Percentiles rank a stretch among this genome's conserved stretches.
phyloP scores from a whole-genome alignment of 192 early-diverging fungal genomes.

The Umbelopsis ramanniana region DNA sequence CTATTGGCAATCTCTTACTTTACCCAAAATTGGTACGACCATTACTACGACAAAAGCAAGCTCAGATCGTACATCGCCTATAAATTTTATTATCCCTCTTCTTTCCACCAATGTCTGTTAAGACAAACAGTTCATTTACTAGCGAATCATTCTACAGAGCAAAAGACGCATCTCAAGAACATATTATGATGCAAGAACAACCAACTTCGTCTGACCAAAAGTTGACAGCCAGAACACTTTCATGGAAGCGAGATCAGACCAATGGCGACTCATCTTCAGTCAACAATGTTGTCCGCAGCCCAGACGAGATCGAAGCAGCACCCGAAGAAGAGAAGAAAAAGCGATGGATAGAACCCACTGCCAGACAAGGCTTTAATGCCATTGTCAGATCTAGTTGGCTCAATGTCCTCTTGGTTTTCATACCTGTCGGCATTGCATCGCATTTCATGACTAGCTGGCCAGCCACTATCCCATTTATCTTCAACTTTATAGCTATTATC shows the following conservation, averaged over 20 bases:
- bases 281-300: not conserved
- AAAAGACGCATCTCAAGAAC: slow-evolving; percentile 9
- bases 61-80: not conserved
- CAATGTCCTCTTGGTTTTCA: slow-evolving; percentile 74
- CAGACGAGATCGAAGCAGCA: not conserved
- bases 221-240: slow-evolving; percentile 15
- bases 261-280: not conserved
- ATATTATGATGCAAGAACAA: slow-evolving; percentile 21
- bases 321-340: slow-evolving; percentile 4
- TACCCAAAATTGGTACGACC: too few relatives aligned
- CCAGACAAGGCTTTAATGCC: slow-evolving; percentile 14
- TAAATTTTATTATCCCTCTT: not conserved
- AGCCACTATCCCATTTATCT: slow-evolving; percentile 67
- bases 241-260: not conserved
- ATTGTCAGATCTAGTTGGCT: slow-evolving; percentile 55
- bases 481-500: slow-evolving; percentile 90
- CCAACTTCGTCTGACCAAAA: not conserved
- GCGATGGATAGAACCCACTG: slow-evolving; percentile 8
- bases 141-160: not conserved
- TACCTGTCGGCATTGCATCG: slow-evolving; percentile 80
- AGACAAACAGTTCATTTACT: not conserved
- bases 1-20: too few relatives aligned
- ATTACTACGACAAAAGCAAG: not conserved
- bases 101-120: slow-evolving; percentile 8
- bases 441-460: slow-evolving; percentile 62